Evolutionary conservation across 176 grass and related monocot genomes (phyloP).

Genomic region (Oryza punctata): DNA sequence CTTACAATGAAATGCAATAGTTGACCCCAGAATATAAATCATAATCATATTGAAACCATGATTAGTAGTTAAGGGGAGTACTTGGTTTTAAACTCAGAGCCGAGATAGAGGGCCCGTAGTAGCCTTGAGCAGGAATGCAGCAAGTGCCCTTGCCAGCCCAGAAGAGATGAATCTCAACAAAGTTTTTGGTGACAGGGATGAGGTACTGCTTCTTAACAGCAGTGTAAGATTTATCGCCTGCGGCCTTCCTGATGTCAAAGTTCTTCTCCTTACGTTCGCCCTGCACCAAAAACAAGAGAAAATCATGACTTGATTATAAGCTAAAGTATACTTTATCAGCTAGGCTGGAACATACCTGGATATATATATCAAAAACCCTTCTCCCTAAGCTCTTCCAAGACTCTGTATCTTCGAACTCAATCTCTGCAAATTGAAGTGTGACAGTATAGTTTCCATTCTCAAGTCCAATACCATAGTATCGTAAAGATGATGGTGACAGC

Average conservation of each 20-base stretch:
- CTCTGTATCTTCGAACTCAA: conserved; percentile 40
- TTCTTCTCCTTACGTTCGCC: conserved; percentile 62
- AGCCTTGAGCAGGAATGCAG: conserved; percentile 69
- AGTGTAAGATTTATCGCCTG: conserved; percentile 56
- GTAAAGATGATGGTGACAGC: conserved; percentile 62
- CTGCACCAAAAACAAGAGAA: conserved; percentile 26
- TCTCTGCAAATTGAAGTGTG: conserved; percentile 78
- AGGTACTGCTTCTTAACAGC: conserved; percentile 58
- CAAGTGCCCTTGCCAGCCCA: conserved; percentile 98
- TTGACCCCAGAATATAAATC: background rate
- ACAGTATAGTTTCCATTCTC: conserved; percentile 93
- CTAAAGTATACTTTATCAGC: background rate
- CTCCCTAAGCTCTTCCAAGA: conserved; percentile 63
- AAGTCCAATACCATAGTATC: conserved; percentile 63
- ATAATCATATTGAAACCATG: background rate
- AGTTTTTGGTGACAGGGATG: conserved; percentile 70
- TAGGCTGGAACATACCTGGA: conserved; percentile 56
- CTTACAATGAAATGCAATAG: background rate
- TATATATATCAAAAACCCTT: conserved; percentile 92
- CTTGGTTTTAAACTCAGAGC: conserved; percentile 79
- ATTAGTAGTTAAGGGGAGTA: conserved; percentile 26
- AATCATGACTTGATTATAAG: background rate
- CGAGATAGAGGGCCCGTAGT: conserved; percentile 78
- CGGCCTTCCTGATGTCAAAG: conserved; percentile 78
- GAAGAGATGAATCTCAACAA: conserved; percentile 98